Conservation (phyloP, 116 monocot genomes). For the Papilionanthe hybrid region DNA sequence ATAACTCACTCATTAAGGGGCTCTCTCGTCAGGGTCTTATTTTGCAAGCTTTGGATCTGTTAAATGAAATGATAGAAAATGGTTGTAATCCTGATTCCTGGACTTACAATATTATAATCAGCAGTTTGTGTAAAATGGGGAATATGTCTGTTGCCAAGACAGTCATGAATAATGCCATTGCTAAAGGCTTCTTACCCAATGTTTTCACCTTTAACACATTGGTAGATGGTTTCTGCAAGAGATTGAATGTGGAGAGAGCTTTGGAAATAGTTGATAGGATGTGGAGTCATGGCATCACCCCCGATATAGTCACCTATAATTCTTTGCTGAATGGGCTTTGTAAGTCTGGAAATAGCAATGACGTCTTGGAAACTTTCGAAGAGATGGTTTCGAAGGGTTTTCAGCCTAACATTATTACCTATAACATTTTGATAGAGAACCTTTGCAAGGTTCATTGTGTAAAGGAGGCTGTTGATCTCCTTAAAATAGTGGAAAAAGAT, state of each 20-base stretch:
- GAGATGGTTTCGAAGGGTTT: slow-evolving; percentile 72
- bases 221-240: slow-evolving; percentile 85
- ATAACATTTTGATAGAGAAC: slow-evolving; percentile 81
- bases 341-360: slow-evolving; percentile 64
- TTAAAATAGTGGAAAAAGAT: slow-evolving; percentile 58
- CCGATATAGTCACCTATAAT: slow-evolving; percentile 85
- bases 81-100: slow-evolving; percentile 67
- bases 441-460: slow-evolving; percentile 55
- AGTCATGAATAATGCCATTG: slow-evolving; percentile 67
- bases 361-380: slow-evolving; percentile 65
- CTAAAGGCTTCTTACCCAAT: slow-evolving; percentile 72
- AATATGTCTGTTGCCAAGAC: slow-evolving; percentile 59
- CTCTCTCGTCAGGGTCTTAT: slow-evolving; percentile 63
- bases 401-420: slow-evolving; percentile 73
- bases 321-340: slow-evolving; percentile 81
- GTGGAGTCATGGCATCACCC: slow-evolving; percentile 70
- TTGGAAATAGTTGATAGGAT: slow-evolving; percentile 71
- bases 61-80: slow-evolving; percentile 63
- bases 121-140: slow-evolving; percentile 87
- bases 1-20: slow-evolving; percentile 80
- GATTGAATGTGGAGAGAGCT: slow-evolving; percentile 59
- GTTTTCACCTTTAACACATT: slow-evolving; percentile 81
- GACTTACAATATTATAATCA: slow-evolving; percentile 85
- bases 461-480: slow-evolving; percentile 52
- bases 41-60: slow-evolving; percentile 66